Conservation (phyloP, 1,139 yeast genomes). For the Suhomyces bribrorum region DNA sequence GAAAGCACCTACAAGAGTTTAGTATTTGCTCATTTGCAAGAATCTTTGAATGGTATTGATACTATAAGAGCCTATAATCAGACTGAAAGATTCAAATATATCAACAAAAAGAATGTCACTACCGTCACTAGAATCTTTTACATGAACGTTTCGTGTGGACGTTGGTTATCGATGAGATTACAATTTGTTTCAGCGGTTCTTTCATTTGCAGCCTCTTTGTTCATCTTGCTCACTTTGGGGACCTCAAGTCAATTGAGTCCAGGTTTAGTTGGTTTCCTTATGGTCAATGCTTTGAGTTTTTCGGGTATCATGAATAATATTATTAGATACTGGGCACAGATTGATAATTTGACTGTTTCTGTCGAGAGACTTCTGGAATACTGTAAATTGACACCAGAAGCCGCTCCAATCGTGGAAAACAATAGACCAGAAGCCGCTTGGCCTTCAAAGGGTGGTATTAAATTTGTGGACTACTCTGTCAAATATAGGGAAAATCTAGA, state of each 20-base stretch:
- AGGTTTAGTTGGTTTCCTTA: conserved; percentile 30
- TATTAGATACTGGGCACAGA: conserved; percentile 30
- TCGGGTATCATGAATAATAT: conserved; percentile 25
- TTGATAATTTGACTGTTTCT: conserved; percentile 29
- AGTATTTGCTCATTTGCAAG: conserved; percentile 39
- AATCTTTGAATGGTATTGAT: conserved; percentile 39
- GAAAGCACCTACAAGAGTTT: conserved; percentile 36
- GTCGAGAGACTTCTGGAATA: conserved; percentile 32
- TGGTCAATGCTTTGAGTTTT: conserved; percentile 29
- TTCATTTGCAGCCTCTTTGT: conserved; percentile 30
- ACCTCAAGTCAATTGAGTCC: conserved; percentile 24
- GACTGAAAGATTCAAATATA: conserved; percentile 27
- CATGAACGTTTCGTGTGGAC: conserved; percentile 28
- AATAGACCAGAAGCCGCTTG: conserved; percentile 25
- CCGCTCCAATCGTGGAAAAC: conserved; percentile 25
- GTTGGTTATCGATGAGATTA: conserved; percentile 44
- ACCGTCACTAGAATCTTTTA: conserved; percentile 24
- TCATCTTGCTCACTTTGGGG: conserved; percentile 26
- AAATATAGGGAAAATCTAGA: conserved; percentile 31
- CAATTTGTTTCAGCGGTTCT: conserved; percentile 37
- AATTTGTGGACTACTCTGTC: conserved; percentile 28
- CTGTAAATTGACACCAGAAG: conserved; percentile 27
- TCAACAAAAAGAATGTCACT: conserved; percentile 24
- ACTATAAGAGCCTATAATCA: conserved; percentile 37
- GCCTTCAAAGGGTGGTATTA: conserved; percentile 28